Conservation (phyloP, 441 rosid species). For the Erysimum pusillum region DNA sequence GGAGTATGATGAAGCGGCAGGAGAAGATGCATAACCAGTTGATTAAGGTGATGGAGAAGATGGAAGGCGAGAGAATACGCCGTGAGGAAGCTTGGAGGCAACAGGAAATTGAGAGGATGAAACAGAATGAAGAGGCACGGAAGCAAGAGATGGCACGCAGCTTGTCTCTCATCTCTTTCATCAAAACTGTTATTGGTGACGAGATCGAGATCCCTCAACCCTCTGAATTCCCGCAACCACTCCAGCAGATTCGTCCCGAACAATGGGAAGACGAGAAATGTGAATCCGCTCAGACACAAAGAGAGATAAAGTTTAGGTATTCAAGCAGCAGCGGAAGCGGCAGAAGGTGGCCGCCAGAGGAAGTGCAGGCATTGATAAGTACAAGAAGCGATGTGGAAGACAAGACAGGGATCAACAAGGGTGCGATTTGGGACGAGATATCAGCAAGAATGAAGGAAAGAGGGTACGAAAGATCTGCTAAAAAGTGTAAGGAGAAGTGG, state of each 20-base stretch:
- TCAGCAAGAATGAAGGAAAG: conserved; percentile 61
- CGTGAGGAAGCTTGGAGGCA: conserved; percentile 88
- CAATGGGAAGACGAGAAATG: conserved; percentile 40
- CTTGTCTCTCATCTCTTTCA: conserved; percentile 66
- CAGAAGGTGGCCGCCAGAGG: conserved; percentile 81
- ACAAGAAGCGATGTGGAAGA: conserved; percentile 59
- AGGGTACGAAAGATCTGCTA: conserved; percentile 72
- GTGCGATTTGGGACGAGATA: conserved; percentile 73
- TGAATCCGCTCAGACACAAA: conserved; percentile 42
- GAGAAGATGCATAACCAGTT: conserved; percentile 79
- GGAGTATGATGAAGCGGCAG: conserved; percentile 75
- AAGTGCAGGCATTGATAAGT: conserved; percentile 75
- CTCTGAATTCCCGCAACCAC: conserved; percentile 27
- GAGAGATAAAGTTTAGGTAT: conserved; percentile 24
- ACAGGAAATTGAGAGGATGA: conserved; percentile 69
- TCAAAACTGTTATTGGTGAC: conserved; percentile 60
- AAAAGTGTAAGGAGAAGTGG: conserved; percentile 91
- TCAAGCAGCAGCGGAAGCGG: conserved; percentile 51
- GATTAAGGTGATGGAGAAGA: conserved; percentile 72
- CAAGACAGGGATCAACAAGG: conserved; percentile 45
- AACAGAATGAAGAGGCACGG: conserved; percentile 65
- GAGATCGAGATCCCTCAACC: conserved; percentile 49
- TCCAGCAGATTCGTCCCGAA: conserved; percentile 30
- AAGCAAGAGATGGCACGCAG: conserved; percentile 65
- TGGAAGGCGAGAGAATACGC: conserved; percentile 63